Base-by-base conservation (phyloP, 2,329 filamentous ascomycete species). In the Talaromyces sp. region DNA sequence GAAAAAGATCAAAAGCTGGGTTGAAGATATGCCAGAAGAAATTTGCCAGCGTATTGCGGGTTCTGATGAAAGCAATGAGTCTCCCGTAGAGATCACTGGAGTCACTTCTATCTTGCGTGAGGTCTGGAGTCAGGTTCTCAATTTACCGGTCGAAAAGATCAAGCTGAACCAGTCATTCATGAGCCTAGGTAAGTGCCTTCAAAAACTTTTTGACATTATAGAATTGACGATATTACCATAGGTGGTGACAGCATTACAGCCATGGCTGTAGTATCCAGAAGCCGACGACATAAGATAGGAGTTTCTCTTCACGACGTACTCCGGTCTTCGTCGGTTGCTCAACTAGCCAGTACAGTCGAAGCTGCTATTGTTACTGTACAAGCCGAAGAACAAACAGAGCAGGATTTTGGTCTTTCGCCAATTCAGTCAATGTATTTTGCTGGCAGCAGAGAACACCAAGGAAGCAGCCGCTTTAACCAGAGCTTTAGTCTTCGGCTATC, bases 211-310 rank as follows among this genome's bases (percentile, higher is more conserved):
- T 26, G 3, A 26, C 26, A 26, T 26, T 3, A 26, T 26, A 5
- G 26, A 26, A 26, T 11, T 61, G 35, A 58, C 50, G 29, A 24
- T 17, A 41, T 38, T 51, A 32, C 51, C 57, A 55, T 51, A 72
- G 74, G 74, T 21, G 74, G 74, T 4, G 74, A 77, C 60, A 76
- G 74, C 52, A 74, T 77, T 32, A 71, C 69, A 35, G 74, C 73
- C 52, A 76, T 76, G 73, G 69, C 71, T 9, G 68, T 75, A 24
- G 69, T 75, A 29, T 73, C 73, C 19, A 66, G 68, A n/a, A 69
- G 72, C n/a, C 71, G 72, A 24, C 74, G 71, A 43, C 68, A 70
- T 26, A 72, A 71, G 3, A 64, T 75, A 5, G 62, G 64, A n/a
- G 50, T 75, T 12, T 69, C 70, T 8, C 66, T 75, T 14, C 69